These are phyloP conservation scores for Aspergillus flavus DNA, from an alignment of 2,329 filamentous ascomycete genomes.

Conservation along the genomic window DNA sequence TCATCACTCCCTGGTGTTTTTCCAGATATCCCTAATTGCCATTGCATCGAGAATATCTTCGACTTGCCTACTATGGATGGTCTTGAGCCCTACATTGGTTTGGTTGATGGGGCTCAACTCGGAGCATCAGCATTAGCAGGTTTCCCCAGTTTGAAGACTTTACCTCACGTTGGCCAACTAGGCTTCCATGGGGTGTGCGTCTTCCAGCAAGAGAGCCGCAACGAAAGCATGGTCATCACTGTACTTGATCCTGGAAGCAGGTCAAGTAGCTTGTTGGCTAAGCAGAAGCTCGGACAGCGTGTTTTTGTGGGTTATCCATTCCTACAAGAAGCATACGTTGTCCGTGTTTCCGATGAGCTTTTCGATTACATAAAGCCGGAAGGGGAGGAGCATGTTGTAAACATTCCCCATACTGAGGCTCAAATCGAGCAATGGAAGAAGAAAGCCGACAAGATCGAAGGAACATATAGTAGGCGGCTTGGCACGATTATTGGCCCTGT, in stretches of 20 bases:
- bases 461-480: conserved; percentile 84
- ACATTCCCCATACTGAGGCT: conserved; percentile 70
- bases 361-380: conserved; percentile 80
- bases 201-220: conserved; percentile 93
- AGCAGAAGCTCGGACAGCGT: conserved; percentile 76
- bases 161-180: conserved; percentile 79
- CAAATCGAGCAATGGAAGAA: conserved; percentile 83
- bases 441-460: conserved; percentile 82
- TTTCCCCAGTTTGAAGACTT: conserved; percentile 84
- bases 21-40: conserved; percentile 82
- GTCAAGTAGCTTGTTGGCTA: conserved; percentile 71
- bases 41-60: conserved; percentile 93
- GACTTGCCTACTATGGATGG: conserved; percentile 92
- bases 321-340: conserved; percentile 87
- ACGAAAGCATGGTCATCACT: conserved; percentile 93
- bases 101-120: conserved; percentile 81
- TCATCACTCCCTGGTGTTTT: conserved; percentile 89
- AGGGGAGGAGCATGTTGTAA: conserved; percentile 65
- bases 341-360: conserved; percentile 86
- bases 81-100: conserved; percentile 77
- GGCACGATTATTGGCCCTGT: conserved; percentile 85
- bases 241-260: conserved; percentile 73
- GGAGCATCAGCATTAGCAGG: conserved; percentile 84
- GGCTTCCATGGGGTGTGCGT: conserved; percentile 90
- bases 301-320: conserved; percentile 96